A percentile compares a stretch with the other conserved stretches of the same genome.
Evolutionary conservation across 768 basidiomycete genomes (phyloP).

Genomic region (Tubosaeta brunneosetosa): DNA sequence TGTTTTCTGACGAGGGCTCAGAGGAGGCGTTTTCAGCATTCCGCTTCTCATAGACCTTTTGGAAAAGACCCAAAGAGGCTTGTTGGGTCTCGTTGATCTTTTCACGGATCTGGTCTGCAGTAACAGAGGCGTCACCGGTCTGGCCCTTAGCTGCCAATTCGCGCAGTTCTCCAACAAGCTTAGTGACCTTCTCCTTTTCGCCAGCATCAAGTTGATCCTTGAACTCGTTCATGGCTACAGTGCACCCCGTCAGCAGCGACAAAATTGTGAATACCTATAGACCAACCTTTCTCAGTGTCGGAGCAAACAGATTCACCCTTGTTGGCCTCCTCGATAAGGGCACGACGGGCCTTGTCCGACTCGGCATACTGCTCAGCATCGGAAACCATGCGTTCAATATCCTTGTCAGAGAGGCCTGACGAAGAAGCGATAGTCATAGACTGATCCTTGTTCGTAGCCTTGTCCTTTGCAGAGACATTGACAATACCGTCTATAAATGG

Average conservation of each 20-base stretch:
- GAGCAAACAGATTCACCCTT: constrained; percentile 90
- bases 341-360: constrained; percentile 81
- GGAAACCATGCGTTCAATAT: constrained; percentile 94
- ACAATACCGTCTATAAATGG: constrained; percentile 76
- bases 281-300: constrained; percentile 91
- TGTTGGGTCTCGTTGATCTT: constrained; percentile 93
- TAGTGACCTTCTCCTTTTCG: constrained; percentile 92
- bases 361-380: constrained; percentile 95
- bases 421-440: constrained; percentile 98
- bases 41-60: constrained; percentile 95
- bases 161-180: constrained; percentile 81
- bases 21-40: constrained; percentile 62
- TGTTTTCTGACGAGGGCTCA: constrained; percentile 39
- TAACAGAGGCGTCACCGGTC: constrained; percentile 73
- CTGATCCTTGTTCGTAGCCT: constrained; percentile 86
- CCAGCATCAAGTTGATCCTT: constrained; percentile 90
- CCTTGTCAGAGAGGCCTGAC: constrained; percentile 92
- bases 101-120: constrained; percentile 83
- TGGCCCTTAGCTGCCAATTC: constrained; percentile 89
- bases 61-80: constrained; percentile 94
- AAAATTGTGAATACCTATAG: background rate
- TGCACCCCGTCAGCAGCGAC: constrained; percentile 2
- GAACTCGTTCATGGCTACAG: constrained; percentile 88
- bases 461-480: constrained; percentile 94
- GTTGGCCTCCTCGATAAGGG: constrained; percentile 93